Evolutionary conservation across 352 stramenopile species (phyloP).

Genomic region (Thalassiosira ordinaria): DNA sequence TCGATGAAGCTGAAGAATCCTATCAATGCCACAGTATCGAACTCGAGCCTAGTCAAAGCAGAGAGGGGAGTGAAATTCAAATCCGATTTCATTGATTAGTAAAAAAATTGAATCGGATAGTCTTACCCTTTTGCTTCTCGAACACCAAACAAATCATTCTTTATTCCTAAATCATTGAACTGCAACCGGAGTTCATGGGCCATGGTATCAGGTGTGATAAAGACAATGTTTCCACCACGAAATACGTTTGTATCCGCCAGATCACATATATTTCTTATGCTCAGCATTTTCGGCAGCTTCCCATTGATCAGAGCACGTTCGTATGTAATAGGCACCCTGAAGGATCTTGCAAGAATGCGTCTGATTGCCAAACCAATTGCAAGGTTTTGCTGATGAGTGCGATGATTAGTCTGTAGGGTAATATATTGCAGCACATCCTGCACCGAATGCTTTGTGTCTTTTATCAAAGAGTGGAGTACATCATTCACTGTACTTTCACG

Average conservation of each 20-base stretch:
- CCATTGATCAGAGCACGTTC: conserved; percentile 22
- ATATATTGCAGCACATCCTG: conserved; percentile 41
- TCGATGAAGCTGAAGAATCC: conserved; percentile 32
- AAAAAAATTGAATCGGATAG: too few relatives aligned
- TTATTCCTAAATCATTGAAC: conserved; percentile 23
- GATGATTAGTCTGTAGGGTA: conserved; percentile 31
- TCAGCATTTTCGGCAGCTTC: neutral
- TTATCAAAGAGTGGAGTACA: conserved; percentile 28
- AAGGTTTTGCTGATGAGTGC: conserved; percentile 39
- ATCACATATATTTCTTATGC: conserved; percentile 1
- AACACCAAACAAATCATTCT: conserved; percentile 45
- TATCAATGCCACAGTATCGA: conserved; percentile 36
- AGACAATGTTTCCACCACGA: conserved; percentile 28
- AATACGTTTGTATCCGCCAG: conserved; percentile 19
- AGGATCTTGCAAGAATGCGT: conserved; percentile 16
- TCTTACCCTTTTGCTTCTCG: conserved; percentile 45
- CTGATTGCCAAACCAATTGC: conserved; percentile 18
- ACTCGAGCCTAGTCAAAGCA: too few relatives aligned
- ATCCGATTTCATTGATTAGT: too few relatives aligned
- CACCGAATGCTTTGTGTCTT: neutral
- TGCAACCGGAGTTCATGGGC: conserved; percentile 16
- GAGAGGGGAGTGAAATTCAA: too few relatives aligned
- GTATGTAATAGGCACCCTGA: conserved; percentile 6
- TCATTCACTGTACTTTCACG: conserved; percentile 34
- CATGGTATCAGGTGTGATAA: conserved; percentile 31